Conservation (phyloP, 2,329 filamentous ascomycete genomes). For the Epichloe sibirici region DNA sequence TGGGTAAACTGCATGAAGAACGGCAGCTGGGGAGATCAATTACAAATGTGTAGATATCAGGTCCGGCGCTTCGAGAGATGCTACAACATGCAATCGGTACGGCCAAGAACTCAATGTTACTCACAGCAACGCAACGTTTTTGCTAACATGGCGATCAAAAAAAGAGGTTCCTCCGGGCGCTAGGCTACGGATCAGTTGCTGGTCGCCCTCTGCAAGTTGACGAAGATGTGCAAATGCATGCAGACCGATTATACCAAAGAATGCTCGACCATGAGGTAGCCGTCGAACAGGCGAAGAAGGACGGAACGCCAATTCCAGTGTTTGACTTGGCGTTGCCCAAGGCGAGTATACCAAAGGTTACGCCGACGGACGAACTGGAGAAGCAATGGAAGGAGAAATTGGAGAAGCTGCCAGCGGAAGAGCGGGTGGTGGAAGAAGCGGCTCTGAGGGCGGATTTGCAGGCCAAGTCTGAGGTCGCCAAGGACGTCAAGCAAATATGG, state of each 20-base stretch:
- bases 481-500: constrained; percentile 41
- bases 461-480: constrained; percentile 47
- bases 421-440: constrained; percentile 50
- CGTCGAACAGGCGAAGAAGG: constrained; percentile 56
- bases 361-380: constrained; percentile 33
- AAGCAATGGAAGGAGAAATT: constrained; percentile 41
- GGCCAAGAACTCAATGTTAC: background rate
- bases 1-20: constrained; percentile 71
- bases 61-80: constrained; percentile 72
- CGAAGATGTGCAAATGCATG: constrained; percentile 90
- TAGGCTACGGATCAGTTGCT: constrained; percentile 68
- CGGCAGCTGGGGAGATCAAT: constrained; percentile 53
- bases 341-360: constrained; percentile 12
- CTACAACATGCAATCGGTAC: constrained; percentile 77
- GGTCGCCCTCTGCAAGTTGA: constrained; percentile 56
- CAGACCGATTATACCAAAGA: constrained; percentile 77
- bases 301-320: constrained; percentile 43
- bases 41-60: constrained; percentile 73
- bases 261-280: constrained; percentile 72
- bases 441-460: constrained; percentile 51
- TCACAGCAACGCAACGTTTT: no score
- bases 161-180: constrained; percentile 74
- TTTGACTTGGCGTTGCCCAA: constrained; percentile 45
- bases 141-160: background rate
- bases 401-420: constrained; percentile 43